phyloP scores from a whole-genome alignment of 164 flowering plant genomes.

The Annona squamosa region DNA sequence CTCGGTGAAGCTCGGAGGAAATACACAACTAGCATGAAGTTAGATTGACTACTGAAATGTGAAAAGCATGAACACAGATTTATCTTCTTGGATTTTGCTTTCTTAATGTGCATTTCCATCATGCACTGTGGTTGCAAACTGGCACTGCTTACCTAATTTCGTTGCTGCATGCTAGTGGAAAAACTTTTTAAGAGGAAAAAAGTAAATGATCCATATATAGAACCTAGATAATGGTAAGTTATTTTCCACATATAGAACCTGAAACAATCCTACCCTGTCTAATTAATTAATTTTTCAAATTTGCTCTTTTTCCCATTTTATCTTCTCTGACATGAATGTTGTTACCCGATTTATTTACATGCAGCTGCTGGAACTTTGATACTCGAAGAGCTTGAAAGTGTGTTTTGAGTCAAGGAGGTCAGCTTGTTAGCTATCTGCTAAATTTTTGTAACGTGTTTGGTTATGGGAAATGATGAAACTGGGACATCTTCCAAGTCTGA shows the following conservation, averaged over 20 bases:
- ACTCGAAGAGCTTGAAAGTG: not conserved
- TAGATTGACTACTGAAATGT: no score
- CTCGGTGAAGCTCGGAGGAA: no score
- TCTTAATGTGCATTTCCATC: no score
- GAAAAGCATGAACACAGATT: no score
- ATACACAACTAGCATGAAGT: no score
- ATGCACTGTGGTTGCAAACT: no score
- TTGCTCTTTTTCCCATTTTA: not conserved
- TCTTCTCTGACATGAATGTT: not conserved
- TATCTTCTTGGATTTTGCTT: no score
- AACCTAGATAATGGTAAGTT: not conserved
- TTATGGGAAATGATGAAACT: conserved; percentile 73
- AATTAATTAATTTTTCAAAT: no score
- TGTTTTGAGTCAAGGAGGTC: not conserved
- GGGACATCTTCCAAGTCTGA: conserved; percentile 52
- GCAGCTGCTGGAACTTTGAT: conserved; percentile 10
- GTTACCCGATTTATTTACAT: not conserved
- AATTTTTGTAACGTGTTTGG: conserved; percentile 2
- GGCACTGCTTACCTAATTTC: not conserved
- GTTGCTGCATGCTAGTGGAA: not conserved
- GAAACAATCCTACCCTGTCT: no score
- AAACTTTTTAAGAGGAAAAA: not conserved
- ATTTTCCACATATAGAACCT: no score
- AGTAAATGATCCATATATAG: not conserved
- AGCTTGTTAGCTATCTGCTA: not conserved